Percentiles rank a stretch among this genome's conserved stretches.
Conservation (phyloP, 1,284 basidiomycete species). For the Grifola frondosa region DNA sequence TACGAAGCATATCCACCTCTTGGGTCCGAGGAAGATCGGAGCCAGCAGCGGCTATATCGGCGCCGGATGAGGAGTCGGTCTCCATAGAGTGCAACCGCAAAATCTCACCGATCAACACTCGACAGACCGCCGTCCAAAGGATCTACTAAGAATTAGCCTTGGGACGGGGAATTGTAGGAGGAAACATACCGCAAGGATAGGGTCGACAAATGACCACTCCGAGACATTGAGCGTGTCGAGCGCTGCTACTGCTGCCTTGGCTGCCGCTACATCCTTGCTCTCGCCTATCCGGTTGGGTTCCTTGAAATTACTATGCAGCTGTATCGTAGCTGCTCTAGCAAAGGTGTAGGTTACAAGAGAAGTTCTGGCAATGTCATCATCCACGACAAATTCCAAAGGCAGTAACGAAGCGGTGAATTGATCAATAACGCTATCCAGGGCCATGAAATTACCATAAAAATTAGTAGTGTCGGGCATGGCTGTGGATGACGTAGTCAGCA, state of each 20-base stretch:
- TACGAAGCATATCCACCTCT: constrained; percentile 11
- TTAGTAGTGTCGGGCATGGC: constrained; percentile 17
- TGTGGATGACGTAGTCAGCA: neutral
- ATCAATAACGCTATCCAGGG: constrained; percentile 24
- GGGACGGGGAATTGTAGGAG: neutral
- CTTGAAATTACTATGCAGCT: constrained; percentile 25
- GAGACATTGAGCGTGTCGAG: constrained; percentile 18
- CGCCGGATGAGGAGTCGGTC: constrained; percentile 13
- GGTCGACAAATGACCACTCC: constrained; percentile 19
- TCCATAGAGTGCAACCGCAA: constrained; percentile 10
- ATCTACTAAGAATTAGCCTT: constrained; percentile 18
- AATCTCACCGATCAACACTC: constrained; percentile 28
- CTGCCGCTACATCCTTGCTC: constrained; percentile 22
- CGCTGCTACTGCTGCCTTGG: constrained; percentile 16
- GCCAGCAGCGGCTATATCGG: constrained; percentile 7
- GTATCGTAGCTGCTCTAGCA: constrained; percentile 26
- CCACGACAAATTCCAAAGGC: constrained; percentile 12
- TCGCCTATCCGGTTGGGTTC: constrained; percentile 16
- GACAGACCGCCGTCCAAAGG: constrained; percentile 26
- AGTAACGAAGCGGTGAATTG: constrained; percentile 23
- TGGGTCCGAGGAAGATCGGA: constrained; percentile 1
- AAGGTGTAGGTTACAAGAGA: constrained; percentile 26
- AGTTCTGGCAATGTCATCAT: constrained; percentile 18
- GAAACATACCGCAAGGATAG: constrained; percentile 27
- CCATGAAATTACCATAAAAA: constrained; percentile 22